These are phyloP conservation scores for Groenewaldozyma salmanticensis DNA, from an alignment of 805 yeast species.

Conservation along the genomic window DNA sequence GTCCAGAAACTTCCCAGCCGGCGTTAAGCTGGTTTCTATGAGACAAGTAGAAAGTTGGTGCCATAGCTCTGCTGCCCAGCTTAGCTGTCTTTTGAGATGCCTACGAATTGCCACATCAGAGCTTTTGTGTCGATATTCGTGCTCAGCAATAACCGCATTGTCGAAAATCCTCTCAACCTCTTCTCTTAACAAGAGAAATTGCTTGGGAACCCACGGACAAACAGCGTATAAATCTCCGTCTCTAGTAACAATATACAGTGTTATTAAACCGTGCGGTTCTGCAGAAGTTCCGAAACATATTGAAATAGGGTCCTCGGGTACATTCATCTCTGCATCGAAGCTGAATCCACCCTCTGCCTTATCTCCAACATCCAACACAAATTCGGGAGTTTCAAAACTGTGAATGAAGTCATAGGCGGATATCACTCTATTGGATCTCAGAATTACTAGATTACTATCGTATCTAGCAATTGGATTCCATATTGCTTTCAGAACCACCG, in stretches of 20 bases:
- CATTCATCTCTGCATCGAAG: not conserved
- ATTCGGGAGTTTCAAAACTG: slow-evolving; percentile 23
- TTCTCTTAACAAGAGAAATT: slow-evolving; percentile 29
- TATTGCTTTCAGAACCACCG: slow-evolving; percentile 28
- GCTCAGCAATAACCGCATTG: slow-evolving; percentile 24
- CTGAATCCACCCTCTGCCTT: not conserved
- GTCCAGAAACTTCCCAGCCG: slow-evolving; percentile 19
- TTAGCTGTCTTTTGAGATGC: slow-evolving; percentile 8
- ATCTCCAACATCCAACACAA: not conserved
- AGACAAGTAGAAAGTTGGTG: slow-evolving; percentile 13
- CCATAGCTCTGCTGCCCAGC: slow-evolving; percentile 17
- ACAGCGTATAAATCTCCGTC: slow-evolving; percentile 54
- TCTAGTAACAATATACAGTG: slow-evolving; percentile 41
- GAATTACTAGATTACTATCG: slow-evolving; percentile 36
- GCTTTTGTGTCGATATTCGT: slow-evolving; percentile 5
- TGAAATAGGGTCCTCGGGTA: slow-evolving; percentile 31
- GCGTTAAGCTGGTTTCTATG: slow-evolving; percentile 18
- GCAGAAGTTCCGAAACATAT: slow-evolving; percentile 36
- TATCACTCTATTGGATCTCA: slow-evolving; percentile 28
- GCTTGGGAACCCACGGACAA: slow-evolving; percentile 54
- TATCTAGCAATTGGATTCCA: slow-evolving; percentile 39
- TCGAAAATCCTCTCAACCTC: slow-evolving; percentile 28
- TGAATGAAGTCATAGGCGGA: slow-evolving; percentile 30
- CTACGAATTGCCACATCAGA: not conserved
- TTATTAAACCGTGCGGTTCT: slow-evolving; percentile 34